phyloP scores from a whole-genome alignment of 2,329 filamentous ascomycete species.

The Neurospora sp. region DNA sequence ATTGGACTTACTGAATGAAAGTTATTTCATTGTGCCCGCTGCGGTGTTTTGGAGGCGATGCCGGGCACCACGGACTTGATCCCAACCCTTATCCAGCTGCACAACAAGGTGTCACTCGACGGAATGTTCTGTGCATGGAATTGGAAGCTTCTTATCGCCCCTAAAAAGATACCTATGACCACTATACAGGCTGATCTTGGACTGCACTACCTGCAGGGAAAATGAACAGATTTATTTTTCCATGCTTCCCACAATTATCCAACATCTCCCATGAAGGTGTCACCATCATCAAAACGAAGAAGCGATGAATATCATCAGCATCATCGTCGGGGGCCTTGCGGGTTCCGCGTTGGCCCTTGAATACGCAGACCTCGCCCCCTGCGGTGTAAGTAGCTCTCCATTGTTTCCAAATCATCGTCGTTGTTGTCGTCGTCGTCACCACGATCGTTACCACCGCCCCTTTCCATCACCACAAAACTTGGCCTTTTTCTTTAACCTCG shows the following conservation, averaged over 20 bases:
- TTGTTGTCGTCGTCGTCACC: background rate
- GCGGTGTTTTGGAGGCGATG: background rate
- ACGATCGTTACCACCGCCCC: background rate
- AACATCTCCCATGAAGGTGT: background rate
- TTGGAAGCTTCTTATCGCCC: too few species aligned
- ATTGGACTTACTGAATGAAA: background rate
- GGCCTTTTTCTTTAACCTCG: background rate
- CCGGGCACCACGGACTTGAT: background rate
- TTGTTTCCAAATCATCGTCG: background rate
- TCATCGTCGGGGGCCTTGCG: background rate
- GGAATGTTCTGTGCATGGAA: background rate
- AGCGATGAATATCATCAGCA: background rate
- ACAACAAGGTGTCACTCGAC: background rate
- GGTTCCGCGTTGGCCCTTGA: background rate
- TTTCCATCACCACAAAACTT: background rate
- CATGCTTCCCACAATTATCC: background rate
- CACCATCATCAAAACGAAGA: background rate
- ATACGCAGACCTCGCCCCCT: background rate
- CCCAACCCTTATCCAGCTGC: background rate
- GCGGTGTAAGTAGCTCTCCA: background rate
- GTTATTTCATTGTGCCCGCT: background rate
- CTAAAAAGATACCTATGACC: background rate
- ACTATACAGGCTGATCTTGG: background rate
- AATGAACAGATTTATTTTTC: background rate
- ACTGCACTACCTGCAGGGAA: background rate